Percentiles rank a stretch among this genome's conserved stretches.
Conservation (phyloP, 2,329 filamentous ascomycete species). For the Epichloe brachyelytri region DNA sequence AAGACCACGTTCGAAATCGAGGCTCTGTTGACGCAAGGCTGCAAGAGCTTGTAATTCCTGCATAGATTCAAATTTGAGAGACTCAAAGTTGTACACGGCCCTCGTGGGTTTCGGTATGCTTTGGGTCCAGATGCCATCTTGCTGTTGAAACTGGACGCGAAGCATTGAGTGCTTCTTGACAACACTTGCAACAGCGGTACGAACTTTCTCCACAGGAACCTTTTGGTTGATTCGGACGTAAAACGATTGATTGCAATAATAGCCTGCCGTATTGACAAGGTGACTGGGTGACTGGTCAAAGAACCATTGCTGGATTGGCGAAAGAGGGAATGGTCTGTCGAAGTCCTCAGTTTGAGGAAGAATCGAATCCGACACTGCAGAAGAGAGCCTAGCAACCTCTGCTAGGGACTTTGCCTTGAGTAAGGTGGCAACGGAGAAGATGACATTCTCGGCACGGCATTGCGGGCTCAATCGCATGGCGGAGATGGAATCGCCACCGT, state of each 20-base stretch:
- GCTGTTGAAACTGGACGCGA: slow-evolving; percentile 2
- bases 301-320: slow-evolving; percentile 7
- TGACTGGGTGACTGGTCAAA: not conserved
- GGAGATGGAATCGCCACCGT: slow-evolving; percentile 32
- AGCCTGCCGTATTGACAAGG: not conserved
- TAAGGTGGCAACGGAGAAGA: slow-evolving; percentile 14
- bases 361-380: not conserved
- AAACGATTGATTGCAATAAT: slow-evolving; percentile 1
- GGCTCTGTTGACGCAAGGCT: not conserved
- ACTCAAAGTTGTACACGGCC: not conserved
- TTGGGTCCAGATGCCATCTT: slow-evolving; percentile 1
- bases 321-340: not conserved
- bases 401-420: not conserved
- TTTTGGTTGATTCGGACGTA: not conserved
- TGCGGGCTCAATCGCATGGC: slow-evolving; percentile 30
- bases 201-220: not conserved
- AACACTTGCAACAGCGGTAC: not conserved
- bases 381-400: not conserved
- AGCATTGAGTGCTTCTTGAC: slow-evolving; percentile 6
- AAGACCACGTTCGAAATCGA: not conserved
- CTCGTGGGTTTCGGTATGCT: not conserved
- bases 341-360: not conserved
- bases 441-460: slow-evolving; percentile 18
- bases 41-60: not conserved
- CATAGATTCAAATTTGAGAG: not conserved